Evolutionary conservation across 78 protist genomes (phyloP).

Genomic region (Planoprotostelium fungivorum): DNA sequence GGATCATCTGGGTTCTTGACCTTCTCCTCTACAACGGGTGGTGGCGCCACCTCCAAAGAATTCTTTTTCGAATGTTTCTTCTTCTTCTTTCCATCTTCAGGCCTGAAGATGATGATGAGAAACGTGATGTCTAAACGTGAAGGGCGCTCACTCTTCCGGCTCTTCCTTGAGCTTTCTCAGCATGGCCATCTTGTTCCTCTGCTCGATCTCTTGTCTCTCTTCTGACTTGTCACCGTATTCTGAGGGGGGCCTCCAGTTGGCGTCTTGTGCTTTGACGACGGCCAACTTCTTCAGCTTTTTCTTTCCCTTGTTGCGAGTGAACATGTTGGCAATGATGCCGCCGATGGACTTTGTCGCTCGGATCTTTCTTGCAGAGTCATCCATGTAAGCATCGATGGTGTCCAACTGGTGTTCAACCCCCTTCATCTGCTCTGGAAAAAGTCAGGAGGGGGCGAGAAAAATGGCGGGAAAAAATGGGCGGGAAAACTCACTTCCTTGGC

Average conservation of each 20-base stretch:
- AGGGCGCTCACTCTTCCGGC: neutral
- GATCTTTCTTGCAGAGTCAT: neutral
- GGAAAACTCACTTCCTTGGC: too few species aligned
- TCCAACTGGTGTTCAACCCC: neutral
- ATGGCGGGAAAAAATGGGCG: too few species aligned
- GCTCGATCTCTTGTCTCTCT: neutral
- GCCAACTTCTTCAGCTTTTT: neutral
- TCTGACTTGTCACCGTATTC: neutral
- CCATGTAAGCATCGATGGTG: neutral
- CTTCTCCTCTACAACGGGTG: neutral
- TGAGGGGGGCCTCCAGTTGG: neutral
- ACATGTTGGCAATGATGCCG: neutral
- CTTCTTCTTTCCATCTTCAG: neutral
- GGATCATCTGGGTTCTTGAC: neutral
- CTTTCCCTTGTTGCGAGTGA: neutral
- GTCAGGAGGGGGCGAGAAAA: too few species aligned
- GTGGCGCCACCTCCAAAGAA: neutral
- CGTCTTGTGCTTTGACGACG: neutral
- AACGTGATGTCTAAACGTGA: too few species aligned
- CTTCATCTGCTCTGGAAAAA: neutral
- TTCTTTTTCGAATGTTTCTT: neutral
- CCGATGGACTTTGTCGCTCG: neutral
- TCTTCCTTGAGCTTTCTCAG: neutral
- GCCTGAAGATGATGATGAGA: neutral
- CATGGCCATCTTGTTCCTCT: neutral